Conservation (phyloP, 495 filamentous ascomycete genomes). For the Amphirosellinia nigrospora region DNA sequence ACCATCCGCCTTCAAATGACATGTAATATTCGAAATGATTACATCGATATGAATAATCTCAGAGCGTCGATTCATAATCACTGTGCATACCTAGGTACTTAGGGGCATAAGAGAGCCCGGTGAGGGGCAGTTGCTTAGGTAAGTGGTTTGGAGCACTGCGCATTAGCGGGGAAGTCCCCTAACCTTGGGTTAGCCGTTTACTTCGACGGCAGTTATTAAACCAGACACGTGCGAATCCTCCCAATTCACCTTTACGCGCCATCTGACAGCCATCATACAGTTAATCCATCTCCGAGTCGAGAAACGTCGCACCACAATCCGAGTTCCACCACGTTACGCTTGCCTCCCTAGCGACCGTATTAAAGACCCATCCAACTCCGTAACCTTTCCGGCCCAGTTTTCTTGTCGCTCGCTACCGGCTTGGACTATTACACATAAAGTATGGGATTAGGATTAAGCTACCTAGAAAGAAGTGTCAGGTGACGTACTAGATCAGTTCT, state of each 20-base stretch:
- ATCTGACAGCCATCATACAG: too few species aligned
- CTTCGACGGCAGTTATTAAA: too few species aligned
- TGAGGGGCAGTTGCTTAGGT: not conserved
- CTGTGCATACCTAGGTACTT: too few species aligned
- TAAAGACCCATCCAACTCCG: not conserved
- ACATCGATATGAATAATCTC: not conserved
- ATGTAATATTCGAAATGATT: not conserved
- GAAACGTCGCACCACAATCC: not conserved
- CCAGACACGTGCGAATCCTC: too few species aligned
- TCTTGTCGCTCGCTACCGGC: too few species aligned
- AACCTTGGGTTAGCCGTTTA: too few species aligned
- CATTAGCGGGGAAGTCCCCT: too few species aligned
- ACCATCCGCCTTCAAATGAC: not conserved
- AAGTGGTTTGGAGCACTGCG: not conserved
- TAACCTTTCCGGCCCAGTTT: too few species aligned
- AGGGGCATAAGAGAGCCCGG: not conserved
- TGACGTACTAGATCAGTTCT: not conserved
- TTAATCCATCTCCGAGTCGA: not conserved
- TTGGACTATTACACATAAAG: not conserved
- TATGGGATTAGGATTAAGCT: not conserved
- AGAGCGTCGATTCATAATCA: conserved; percentile 1
- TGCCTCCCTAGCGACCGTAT: not conserved
- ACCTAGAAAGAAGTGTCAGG: not conserved
- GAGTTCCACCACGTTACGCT: not conserved
- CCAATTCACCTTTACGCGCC: too few species aligned